phyloP scores from a whole-genome alignment of 768 basidiomycete species.

The Pleurotus tuoliensis region DNA sequence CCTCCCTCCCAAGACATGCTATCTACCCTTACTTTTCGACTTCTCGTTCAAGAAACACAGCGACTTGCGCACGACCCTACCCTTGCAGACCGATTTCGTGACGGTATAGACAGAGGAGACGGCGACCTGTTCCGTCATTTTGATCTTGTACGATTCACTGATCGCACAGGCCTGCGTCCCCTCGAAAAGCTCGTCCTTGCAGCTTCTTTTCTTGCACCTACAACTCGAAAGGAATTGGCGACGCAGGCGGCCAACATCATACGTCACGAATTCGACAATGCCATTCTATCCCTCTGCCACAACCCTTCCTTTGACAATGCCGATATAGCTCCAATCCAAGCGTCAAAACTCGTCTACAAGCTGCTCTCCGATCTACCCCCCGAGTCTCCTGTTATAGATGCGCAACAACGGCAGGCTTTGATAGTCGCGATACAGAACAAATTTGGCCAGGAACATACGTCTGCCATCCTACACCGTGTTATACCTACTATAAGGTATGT shows the following conservation, averaged over 20 bases:
- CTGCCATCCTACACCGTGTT: slow-evolving; percentile 70
- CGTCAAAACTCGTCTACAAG: slow-evolving; percentile 78
- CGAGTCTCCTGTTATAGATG: slow-evolving; percentile 70
- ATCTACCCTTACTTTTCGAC: slow-evolving; percentile 73
- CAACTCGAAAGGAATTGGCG: slow-evolving; percentile 51
- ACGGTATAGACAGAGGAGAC: slow-evolving; percentile 85
- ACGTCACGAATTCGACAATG: slow-evolving; percentile 76
- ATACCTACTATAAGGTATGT: slow-evolving; percentile 69
- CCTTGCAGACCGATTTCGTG: slow-evolving; percentile 86
- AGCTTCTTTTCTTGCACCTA: slow-evolving; percentile 62
- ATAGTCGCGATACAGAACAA: slow-evolving; percentile 74
- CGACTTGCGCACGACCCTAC: slow-evolving; percentile 88
- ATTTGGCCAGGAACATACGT: slow-evolving; percentile 72
- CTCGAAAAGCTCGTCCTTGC: slow-evolving; percentile 78
- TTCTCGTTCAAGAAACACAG: slow-evolving; percentile 85
- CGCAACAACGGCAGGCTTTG: slow-evolving; percentile 69
- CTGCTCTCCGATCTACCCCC: slow-evolving; percentile 67
- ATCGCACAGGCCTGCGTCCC: slow-evolving; percentile 76
- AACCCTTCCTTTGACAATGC: slow-evolving; percentile 80
- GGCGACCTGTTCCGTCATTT: slow-evolving; percentile 81
- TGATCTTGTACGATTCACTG: slow-evolving; percentile 77
- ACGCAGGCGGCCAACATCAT: slow-evolving; percentile 67
- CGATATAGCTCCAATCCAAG: slow-evolving; percentile 69
- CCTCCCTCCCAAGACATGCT: slow-evolving; percentile 71
- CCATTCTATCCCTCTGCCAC: slow-evolving; percentile 70